A percentile compares a stretch with the other conserved stretches of the same genome.
Evolutionary conservation across 192 early-diverging fungal genomes (phyloP).

Genomic region (Coemansia asiatica): DNA sequence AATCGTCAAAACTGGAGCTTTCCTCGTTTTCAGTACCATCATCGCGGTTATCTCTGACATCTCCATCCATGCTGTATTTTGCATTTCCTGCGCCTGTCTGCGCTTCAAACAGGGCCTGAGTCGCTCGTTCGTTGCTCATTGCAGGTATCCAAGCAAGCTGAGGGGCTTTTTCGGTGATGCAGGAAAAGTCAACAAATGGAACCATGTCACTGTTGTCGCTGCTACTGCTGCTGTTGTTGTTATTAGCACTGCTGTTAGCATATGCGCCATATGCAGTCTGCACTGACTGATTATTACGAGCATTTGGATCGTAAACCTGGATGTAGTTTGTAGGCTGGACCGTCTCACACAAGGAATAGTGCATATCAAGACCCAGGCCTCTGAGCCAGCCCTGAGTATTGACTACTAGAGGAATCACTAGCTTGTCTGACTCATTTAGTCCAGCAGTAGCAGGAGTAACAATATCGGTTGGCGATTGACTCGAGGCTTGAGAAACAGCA

Average conservation of each 20-base stretch:
- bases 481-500: slow-evolving; percentile 6
- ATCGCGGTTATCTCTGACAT: neutral
- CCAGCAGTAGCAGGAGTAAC: no score
- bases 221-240: no score
- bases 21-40: neutral
- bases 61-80: slow-evolving; percentile 8
- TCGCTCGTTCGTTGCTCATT: slow-evolving; percentile 32
- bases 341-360: slow-evolving; percentile 63
- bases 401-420: slow-evolving; percentile 77
- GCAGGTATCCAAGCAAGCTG: slow-evolving; percentile 34
- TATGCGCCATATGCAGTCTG: neutral
- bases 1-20: neutral
- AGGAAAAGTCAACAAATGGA: slow-evolving; percentile 52
- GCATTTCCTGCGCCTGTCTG: neutral
- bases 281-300: neutral
- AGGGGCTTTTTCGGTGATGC: slow-evolving; percentile 31
- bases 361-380: slow-evolving; percentile 83
- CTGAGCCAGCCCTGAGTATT: slow-evolving; percentile 96
- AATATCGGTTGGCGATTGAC: neutral
- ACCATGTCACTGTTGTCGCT: slow-evolving; percentile 13
- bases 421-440: slow-evolving; percentile 21
- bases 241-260: neutral
- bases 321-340: slow-evolving; percentile 71
- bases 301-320: slow-evolving; percentile 50
- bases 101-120: slow-evolving; percentile 4